Evolutionary conservation across 257 asterid genomes (phyloP).

Genomic region (Linderniella brevidens): DNA sequence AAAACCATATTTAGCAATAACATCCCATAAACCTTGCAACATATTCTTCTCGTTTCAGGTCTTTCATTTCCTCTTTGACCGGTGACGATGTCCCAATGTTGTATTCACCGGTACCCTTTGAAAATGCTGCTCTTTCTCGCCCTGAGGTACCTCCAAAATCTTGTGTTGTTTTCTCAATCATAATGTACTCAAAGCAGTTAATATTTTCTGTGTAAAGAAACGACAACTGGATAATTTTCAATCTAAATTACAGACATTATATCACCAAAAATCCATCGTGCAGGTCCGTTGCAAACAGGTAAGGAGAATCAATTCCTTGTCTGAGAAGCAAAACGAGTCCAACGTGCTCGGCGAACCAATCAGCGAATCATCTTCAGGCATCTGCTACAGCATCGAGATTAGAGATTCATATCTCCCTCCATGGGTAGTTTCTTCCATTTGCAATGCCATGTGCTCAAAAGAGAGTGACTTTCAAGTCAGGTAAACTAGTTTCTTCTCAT

Average conservation of each 20-base stretch:
- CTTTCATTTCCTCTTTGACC: slow-evolving; percentile 36
- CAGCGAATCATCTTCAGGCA: slow-evolving; percentile 36
- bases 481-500: slow-evolving; percentile 23
- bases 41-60: slow-evolving; percentile 33
- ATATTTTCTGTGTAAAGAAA: too few relatives aligned
- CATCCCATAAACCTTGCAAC: slow-evolving; percentile 9
- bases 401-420: slow-evolving; percentile 71
- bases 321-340: slow-evolving; percentile 27
- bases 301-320: slow-evolving; percentile 40
- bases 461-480: slow-evolving; percentile 67
- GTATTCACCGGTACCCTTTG: slow-evolving; percentile 71
- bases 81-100: slow-evolving; percentile 81
- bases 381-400: slow-evolving; percentile 63
- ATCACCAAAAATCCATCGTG: slow-evolving; percentile 1
- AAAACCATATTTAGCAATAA: too few relatives aligned
- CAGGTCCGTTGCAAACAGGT: slow-evolving; percentile 90
- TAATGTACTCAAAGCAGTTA: too few relatives aligned
- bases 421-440: slow-evolving; percentile 63
- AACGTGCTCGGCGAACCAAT: slow-evolving; percentile 18
- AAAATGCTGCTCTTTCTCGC: slow-evolving; percentile 62
- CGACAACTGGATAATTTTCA: too few relatives aligned
- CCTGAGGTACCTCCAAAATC: slow-evolving; percentile 58
- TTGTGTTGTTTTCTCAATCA: neutral
- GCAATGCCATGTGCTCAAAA: slow-evolving; percentile 43
- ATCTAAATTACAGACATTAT: too few relatives aligned